Evolutionary conservation across 2,329 filamentous ascomycete genomes (phyloP).

Genomic region (Nemania diffusa): DNA sequence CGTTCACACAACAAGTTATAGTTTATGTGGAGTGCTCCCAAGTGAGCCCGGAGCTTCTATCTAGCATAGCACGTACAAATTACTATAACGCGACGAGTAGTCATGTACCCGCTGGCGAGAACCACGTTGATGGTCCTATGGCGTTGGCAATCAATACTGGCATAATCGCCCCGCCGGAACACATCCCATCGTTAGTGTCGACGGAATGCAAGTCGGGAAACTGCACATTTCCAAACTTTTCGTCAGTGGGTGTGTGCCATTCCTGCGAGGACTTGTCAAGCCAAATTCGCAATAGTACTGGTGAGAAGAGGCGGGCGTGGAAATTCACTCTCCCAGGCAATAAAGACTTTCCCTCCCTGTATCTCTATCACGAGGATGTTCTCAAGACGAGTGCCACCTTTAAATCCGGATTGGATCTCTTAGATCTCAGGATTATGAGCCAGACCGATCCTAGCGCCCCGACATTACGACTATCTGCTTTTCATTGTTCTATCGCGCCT

Average conservation of each 20-base stretch:
- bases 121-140: background rate
- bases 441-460: background rate
- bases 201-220: background rate
- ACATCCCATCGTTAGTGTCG: constrained; percentile 9
- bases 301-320: too few relatives aligned
- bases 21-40: constrained; percentile 17
- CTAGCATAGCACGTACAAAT: background rate
- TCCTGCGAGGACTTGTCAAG: constrained; percentile 22
- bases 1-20: constrained; percentile 29
- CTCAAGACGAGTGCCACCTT: background rate
- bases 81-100: background rate
- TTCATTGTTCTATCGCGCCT: background rate
- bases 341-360: background rate
- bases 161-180: background rate
- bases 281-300: constrained; percentile 9
- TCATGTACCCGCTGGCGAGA: background rate
- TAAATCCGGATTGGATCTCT: background rate
- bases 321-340: background rate
- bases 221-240: constrained; percentile 4
- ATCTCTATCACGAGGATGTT: background rate
- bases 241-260: constrained; percentile 25
- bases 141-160: constrained; percentile 13
- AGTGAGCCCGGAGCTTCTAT: background rate
- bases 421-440: too few relatives aligned
- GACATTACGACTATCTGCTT: background rate